Evolutionary conservation across 148 eudicot genomes (phyloP).

Genomic region (Polygonum aviculare): DNA sequence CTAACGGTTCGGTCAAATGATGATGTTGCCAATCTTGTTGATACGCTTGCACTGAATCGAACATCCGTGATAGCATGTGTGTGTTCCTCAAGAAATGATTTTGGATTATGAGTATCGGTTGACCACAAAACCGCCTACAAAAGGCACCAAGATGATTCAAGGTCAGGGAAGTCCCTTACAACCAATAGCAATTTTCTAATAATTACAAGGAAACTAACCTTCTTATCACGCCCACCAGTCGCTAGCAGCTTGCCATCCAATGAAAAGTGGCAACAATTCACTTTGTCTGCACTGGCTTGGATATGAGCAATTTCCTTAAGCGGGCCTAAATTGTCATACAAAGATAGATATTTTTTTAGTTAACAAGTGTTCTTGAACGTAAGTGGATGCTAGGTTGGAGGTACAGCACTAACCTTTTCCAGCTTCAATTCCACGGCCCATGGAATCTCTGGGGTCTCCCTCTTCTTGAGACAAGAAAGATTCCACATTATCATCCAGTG

Average conservation of each 20-base stretch:
- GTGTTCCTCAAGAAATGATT: constrained; percentile 71
- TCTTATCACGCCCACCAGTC: constrained; percentile 82
- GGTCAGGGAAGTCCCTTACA: background rate
- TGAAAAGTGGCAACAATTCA: constrained; percentile 74
- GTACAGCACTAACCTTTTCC: constrained; percentile 30
- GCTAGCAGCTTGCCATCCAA: constrained; percentile 80
- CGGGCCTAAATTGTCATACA: constrained; percentile 20
- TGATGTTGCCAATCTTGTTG: constrained; percentile 65
- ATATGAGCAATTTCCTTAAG: constrained; percentile 36
- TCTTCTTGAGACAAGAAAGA: constrained; percentile 60
- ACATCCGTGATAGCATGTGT: constrained; percentile 65
- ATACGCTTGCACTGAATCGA: constrained; percentile 60
- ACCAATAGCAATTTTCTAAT: background rate
- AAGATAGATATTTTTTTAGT: background rate
- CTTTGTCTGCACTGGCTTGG: constrained; percentile 42
- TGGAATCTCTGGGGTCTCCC: constrained; percentile 39
- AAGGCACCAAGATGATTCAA: constrained; percentile 9
- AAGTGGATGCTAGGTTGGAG: background rate
- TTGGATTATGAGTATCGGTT: constrained; percentile 44
- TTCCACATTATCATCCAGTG: constrained; percentile 58
- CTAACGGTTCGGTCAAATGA: constrained; percentile 75
- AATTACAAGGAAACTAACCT: constrained; percentile 25
- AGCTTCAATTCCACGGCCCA: constrained; percentile 44
- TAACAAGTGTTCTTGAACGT: background rate
- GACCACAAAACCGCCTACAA: constrained; percentile 74